A percentile compares a stretch with the other conserved stretches of the same genome.
phyloP scores from a whole-genome alignment of 2,329 filamentous ascomycete genomes.

The Blastomyces silverae region DNA sequence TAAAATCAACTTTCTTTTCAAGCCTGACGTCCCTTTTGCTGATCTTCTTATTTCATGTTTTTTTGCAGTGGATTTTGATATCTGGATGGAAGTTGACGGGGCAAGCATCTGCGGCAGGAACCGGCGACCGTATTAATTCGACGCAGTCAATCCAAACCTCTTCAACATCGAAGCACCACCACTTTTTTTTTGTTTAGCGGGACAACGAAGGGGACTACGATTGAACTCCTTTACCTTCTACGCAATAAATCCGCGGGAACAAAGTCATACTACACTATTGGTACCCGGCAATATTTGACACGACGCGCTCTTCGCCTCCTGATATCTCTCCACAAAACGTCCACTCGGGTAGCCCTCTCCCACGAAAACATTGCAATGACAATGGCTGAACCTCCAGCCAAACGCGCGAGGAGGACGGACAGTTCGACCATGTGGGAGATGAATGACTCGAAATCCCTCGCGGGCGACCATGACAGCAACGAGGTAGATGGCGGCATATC shows the following conservation, averaged over 20 bases:
- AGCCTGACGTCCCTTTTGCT: not conserved
- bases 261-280: not conserved
- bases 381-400: slow-evolving; percentile 45
- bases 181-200: not conserved
- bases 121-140: slow-evolving; percentile 28
- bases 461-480: slow-evolving; percentile 26
- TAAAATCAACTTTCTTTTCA: slow-evolving; percentile 9
- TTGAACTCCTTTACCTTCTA: not conserved
- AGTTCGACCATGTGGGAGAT: slow-evolving; percentile 57
- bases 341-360: not conserved
- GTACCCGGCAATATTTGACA: not conserved
- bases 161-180: not conserved
- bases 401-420: slow-evolving; percentile 49
- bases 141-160: not conserved
- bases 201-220: not conserved
- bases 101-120: slow-evolving; percentile 21
- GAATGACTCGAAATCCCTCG: slow-evolving; percentile 29
- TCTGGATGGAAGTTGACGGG: not conserved
- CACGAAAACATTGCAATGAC: not conserved
- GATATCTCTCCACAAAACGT: not conserved
- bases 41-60: not conserved
- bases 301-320: not conserved
- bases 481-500: slow-evolving; percentile 33
- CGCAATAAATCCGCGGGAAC: not conserved
- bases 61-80: not conserved